Conservation (phyloP, 2,329 filamentous ascomycete species). For the Claviceps monticola region DNA sequence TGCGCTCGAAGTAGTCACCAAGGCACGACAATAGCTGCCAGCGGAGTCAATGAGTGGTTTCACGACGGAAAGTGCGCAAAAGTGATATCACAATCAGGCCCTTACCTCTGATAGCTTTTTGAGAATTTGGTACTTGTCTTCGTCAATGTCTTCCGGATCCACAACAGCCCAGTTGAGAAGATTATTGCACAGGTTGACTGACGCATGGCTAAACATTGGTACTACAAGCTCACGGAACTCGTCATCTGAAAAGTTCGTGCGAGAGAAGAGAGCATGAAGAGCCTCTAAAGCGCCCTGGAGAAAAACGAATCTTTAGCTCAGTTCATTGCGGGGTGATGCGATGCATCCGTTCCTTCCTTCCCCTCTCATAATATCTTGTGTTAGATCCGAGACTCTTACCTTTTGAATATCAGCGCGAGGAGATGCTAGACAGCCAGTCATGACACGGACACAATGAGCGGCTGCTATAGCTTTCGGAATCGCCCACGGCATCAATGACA, state of each 20-base stretch:
- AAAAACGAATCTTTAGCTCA: constrained; percentile 8
- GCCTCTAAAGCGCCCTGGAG: constrained; percentile 63
- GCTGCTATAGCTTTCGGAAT: constrained; percentile 68
- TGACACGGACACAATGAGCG: constrained; percentile 53
- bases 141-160: constrained; percentile 70
- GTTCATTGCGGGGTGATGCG: neutral
- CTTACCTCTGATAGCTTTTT: constrained; percentile 88
- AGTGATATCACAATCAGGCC: neutral
- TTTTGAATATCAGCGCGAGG: constrained; percentile 61
- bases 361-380: too few relatives aligned
- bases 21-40: constrained; percentile 68
- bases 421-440: constrained; percentile 58
- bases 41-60: constrained; percentile 4
- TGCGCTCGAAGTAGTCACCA: constrained; percentile 70
- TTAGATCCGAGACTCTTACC: constrained; percentile 24
- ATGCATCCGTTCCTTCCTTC: too few relatives aligned
- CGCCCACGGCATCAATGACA: constrained; percentile 74
- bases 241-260: constrained; percentile 58
- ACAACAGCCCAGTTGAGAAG: constrained; percentile 71
- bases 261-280: constrained; percentile 67
- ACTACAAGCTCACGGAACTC: constrained; percentile 68
- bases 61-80: neutral
- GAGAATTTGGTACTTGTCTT: constrained; percentile 79
- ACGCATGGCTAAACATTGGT: constrained; percentile 62
- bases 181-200: constrained; percentile 55